Percentiles rank a stretch among this genome's conserved stretches.
Evolutionary conservation across 306 rosid species (phyloP).

Genomic region (Vachellia pachyceras): DNA sequence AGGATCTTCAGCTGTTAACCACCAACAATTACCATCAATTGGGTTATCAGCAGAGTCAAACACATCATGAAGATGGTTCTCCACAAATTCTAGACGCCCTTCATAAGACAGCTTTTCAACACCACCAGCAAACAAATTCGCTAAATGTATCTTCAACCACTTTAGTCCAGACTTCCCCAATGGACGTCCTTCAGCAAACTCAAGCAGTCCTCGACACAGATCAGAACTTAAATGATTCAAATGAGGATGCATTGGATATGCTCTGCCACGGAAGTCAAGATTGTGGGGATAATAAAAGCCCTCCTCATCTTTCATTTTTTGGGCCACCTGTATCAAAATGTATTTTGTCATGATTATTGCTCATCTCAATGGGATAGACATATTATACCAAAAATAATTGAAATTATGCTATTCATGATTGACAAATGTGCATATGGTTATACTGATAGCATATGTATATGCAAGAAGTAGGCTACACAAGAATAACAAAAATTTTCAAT

Average conservation of each 20-base stretch:
- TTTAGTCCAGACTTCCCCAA: slow-evolving; percentile 74
- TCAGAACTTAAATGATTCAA: slow-evolving; percentile 89
- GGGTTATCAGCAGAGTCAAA: slow-evolving; percentile 84
- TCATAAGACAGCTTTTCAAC: slow-evolving; percentile 79
- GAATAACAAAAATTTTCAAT: slow-evolving; percentile 4
- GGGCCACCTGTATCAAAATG: slow-evolving; percentile 70
- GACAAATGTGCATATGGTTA: background rate
- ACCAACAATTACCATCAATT: slow-evolving; percentile 76
- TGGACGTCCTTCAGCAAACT: slow-evolving; percentile 83
- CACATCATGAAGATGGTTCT: slow-evolving; percentile 67
- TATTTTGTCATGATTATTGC: slow-evolving; percentile 30
- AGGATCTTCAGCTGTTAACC: slow-evolving; percentile 91
- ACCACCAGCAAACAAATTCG: slow-evolving; percentile 74
- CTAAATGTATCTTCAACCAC: slow-evolving; percentile 88
- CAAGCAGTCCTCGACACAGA: slow-evolving; percentile 86
- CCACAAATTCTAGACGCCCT: slow-evolving; percentile 75
- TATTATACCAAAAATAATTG: slow-evolving; percentile 7
- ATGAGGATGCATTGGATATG: slow-evolving; percentile 95
- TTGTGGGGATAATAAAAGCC: slow-evolving; percentile 92
- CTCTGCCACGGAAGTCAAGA: slow-evolving; percentile 91
- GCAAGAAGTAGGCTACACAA: background rate
- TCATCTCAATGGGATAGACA: slow-evolving; percentile 19
- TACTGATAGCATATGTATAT: slow-evolving; percentile 3
- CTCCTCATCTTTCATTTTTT: slow-evolving; percentile 81
- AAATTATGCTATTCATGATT: slow-evolving; percentile 12